Conservation (phyloP, 1,284 basidiomycete species). For the Fomitopsis betulina region DNA sequence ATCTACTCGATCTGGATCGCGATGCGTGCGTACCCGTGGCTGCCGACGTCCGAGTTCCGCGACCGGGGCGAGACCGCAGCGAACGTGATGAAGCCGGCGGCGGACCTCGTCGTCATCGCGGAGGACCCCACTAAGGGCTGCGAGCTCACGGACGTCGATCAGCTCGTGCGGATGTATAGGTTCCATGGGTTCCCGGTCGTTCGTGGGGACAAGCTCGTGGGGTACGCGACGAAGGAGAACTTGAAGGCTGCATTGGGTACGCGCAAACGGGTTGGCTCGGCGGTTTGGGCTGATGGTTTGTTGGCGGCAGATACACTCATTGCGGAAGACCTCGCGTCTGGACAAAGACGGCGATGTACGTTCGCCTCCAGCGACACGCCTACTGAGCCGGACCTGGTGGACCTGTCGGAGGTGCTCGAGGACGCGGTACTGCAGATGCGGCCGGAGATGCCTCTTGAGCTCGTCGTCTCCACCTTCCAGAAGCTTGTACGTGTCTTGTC, state of each 20-base stretch:
- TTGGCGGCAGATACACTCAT: slow-evolving; percentile 25
- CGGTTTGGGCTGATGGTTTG: neutral
- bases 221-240: slow-evolving; percentile 56
- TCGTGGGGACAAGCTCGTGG: slow-evolving; percentile 44
- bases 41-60: slow-evolving; percentile 64
- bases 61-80: slow-evolving; percentile 61
- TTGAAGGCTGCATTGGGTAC: slow-evolving; percentile 46
- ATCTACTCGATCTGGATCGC: slow-evolving; percentile 75
- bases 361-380: slow-evolving; percentile 27
- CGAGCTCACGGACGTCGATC: slow-evolving; percentile 48
- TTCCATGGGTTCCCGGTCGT: slow-evolving; percentile 66
- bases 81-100: slow-evolving; percentile 55
- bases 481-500: slow-evolving; percentile 45
- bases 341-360: slow-evolving; percentile 32
- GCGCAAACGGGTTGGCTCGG: slow-evolving; percentile 12
- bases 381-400: slow-evolving; percentile 27
- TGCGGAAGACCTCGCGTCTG: slow-evolving; percentile 26
- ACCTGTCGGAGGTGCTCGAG: slow-evolving; percentile 51
- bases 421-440: slow-evolving; percentile 58
- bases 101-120: slow-evolving; percentile 47
- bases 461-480: slow-evolving; percentile 70
- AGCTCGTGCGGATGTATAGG: slow-evolving; percentile 37
- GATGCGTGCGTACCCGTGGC: slow-evolving; percentile 69
- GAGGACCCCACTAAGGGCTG: slow-evolving; percentile 34
- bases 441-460: slow-evolving; percentile 62